Evolutionary conservation across 129 eudicot genomes (phyloP).

Genomic region (Erigeron canadensis): DNA sequence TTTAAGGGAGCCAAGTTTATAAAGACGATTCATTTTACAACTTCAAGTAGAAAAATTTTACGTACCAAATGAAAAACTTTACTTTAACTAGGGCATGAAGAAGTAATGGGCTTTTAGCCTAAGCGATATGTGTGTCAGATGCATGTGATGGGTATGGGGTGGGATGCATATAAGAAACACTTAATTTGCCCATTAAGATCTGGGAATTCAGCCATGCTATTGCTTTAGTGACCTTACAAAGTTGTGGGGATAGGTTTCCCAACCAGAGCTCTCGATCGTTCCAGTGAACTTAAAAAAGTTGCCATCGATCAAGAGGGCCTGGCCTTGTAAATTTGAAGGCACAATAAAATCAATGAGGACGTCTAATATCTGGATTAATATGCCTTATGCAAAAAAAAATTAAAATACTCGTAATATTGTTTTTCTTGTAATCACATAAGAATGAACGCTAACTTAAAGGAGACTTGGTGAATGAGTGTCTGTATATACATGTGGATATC

Average conservation of each 20-base stretch:
- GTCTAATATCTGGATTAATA: conserved; percentile 8
- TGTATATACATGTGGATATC: not conserved
- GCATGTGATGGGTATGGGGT: conserved; percentile 40
- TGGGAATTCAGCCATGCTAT: conserved; percentile 36
- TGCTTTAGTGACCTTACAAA: conserved; percentile 35
- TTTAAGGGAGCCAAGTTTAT: too few relatives aligned
- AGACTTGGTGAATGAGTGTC: not conserved
- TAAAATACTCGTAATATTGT: not conserved
- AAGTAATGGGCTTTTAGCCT: too few relatives aligned
- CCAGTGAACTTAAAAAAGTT: conserved; percentile 38
- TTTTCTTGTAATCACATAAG: not conserved
- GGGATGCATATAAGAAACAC: conserved; percentile 32
- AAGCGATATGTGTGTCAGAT: not conserved
- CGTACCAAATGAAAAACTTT: too few relatives aligned
- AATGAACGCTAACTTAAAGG: not conserved
- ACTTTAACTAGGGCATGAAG: too few relatives aligned
- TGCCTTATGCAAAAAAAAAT: not conserved
- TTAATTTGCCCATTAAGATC: conserved; percentile 32
- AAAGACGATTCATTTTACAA: too few relatives aligned
- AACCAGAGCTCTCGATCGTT: conserved; percentile 24
- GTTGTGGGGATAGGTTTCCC: conserved; percentile 25
- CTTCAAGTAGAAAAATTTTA: too few relatives aligned
- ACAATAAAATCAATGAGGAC: conserved; percentile 22
- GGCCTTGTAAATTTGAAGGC: conserved; percentile 1
- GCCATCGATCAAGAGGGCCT: too few relatives aligned